phyloP scores from a whole-genome alignment of 257 asterid genomes.

The Capsicum rhomboideum region DNA sequence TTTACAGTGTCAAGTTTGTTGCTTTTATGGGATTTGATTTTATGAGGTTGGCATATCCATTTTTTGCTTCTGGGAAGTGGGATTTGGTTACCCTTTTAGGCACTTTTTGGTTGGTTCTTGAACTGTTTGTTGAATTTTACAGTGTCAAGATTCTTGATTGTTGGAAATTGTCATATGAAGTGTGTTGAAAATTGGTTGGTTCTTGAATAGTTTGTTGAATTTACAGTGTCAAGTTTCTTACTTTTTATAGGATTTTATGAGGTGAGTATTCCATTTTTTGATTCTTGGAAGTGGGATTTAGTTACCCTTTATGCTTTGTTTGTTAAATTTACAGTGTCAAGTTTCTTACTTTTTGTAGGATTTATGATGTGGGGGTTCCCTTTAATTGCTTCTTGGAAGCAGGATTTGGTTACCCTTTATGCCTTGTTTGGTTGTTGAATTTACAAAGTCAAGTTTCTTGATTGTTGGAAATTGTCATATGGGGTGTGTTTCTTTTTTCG shows the following conservation, averaged over 20 bases:
- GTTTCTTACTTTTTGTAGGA: neutral
- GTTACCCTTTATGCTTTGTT: neutral
- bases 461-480: neutral
- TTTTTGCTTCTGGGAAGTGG: neutral
- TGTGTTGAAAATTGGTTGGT: neutral
- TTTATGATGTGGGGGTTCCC: neutral
- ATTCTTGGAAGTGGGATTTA: neutral
- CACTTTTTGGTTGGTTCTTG: neutral
- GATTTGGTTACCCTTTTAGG: neutral
- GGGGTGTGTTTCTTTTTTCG: neutral
- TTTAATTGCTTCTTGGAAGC: neutral
- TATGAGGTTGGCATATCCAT: neutral
- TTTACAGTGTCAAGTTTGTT: neutral
- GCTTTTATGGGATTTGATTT: neutral
- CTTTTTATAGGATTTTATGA: too few relatives aligned
- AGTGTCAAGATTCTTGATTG: too few relatives aligned
- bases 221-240: neutral
- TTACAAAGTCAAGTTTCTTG: neutral
- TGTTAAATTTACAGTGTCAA: neutral
- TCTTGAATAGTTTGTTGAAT: too few relatives aligned
- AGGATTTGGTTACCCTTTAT: neutral
- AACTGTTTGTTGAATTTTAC: neutral
- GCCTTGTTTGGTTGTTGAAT: neutral
- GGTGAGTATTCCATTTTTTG: too few relatives aligned
- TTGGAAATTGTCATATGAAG: neutral